A percentile compares a stretch with the other conserved stretches of the same genome.
These are phyloP conservation scores for Lactifluus echinatus DNA, from an alignment of 768 basidiomycete species.

Conservation along the genomic window DNA sequence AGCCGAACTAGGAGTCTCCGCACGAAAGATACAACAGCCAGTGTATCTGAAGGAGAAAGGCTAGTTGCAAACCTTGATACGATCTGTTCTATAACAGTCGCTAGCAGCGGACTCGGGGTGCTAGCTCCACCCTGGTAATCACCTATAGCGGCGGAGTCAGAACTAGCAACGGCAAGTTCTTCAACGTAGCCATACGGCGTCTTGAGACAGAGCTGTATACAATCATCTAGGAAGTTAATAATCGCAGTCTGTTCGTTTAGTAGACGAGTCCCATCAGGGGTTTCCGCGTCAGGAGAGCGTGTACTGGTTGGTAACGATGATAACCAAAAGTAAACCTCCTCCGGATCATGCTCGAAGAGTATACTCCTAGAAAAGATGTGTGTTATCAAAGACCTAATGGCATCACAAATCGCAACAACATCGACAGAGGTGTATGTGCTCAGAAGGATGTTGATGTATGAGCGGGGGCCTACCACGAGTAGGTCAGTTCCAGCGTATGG, in stretches of 20 bases:
- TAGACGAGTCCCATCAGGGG: constrained; percentile 45
- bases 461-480: constrained; percentile 30
- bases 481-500: neutral
- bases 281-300: constrained; percentile 30
- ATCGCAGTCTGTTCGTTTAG: constrained; percentile 50
- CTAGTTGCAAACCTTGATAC: constrained; percentile 53
- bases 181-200: constrained; percentile 85
- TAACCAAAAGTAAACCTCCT: constrained; percentile 73
- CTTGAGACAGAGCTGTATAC: constrained; percentile 70
- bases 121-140: constrained; percentile 23
- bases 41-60: constrained; percentile 46
- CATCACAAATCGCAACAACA: constrained; percentile 43
- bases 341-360: constrained; percentile 68
- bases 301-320: constrained; percentile 44
- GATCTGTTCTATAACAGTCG: constrained; percentile 74
- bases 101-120: constrained; percentile 64
- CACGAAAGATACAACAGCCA: constrained; percentile 55
- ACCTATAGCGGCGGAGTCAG: constrained; percentile 7
- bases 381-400: constrained; percentile 45
- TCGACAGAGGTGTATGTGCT: constrained; percentile 46
- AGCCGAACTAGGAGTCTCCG: constrained; percentile 56
- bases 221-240: constrained; percentile 75
- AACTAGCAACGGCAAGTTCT: constrained; percentile 37
- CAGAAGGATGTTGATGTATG: constrained; percentile 67
- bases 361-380: constrained; percentile 64